phyloP scores from a whole-genome alignment of 768 basidiomycete genomes.

The Bullera alba region DNA sequence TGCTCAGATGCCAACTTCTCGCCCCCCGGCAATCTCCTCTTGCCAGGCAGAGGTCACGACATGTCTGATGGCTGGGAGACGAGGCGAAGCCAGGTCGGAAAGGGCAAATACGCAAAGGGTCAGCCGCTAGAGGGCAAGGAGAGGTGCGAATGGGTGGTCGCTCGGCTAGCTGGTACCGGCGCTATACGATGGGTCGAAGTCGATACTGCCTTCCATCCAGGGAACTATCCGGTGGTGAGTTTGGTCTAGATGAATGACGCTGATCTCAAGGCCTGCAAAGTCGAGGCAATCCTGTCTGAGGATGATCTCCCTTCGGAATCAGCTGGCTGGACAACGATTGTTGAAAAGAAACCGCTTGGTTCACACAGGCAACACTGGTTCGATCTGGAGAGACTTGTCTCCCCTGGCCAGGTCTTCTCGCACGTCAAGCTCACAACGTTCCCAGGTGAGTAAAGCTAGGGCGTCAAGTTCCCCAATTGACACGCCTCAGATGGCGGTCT shows the following conservation, averaged over 20 bases:
- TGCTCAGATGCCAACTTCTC: conserved; percentile 95
- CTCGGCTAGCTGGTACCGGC: conserved; percentile 69
- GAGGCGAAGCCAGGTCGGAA: conserved; percentile 62
- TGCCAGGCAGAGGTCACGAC: conserved; percentile 77
- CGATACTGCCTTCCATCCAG: conserved; percentile 92
- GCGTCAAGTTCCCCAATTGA: neutral
- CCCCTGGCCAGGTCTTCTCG: conserved; percentile 55
- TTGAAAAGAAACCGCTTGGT: conserved; percentile 72
- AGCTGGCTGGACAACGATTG: conserved; percentile 63
- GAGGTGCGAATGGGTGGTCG: conserved; percentile 76
- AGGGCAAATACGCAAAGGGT: conserved; percentile 54
- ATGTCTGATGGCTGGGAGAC: conserved; percentile 99
- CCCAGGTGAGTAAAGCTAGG: conserved; percentile 53
- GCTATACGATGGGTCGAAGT: conserved; percentile 69
- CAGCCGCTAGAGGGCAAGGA: conserved; percentile 22
- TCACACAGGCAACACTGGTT: conserved; percentile 86
- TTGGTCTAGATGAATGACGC: neutral
- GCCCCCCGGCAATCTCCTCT: conserved; percentile 77
- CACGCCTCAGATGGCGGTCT: conserved; percentile 68
- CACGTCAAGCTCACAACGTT: conserved; percentile 84
- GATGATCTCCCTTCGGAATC: conserved; percentile 21
- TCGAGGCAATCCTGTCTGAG: conserved; percentile 24
- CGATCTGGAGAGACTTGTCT: conserved; percentile 61
- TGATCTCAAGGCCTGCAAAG: conserved; percentile 18
- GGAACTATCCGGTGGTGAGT: conserved; percentile 70